Conservation (phyloP, 305 asterid species). For the Solanum hybrid region DNA sequence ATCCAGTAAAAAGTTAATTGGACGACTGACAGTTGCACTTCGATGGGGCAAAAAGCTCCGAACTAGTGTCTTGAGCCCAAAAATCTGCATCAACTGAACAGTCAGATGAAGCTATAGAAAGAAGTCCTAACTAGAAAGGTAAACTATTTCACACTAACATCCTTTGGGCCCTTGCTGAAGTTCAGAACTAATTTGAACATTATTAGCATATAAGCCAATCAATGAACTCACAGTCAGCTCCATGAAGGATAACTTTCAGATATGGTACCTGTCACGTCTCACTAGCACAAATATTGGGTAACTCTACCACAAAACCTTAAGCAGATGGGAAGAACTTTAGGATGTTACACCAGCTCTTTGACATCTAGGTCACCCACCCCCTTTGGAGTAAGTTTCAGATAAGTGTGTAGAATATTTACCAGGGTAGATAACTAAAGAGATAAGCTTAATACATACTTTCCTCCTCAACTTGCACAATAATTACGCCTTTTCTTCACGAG, state of each 20-base stretch:
- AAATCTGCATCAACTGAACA: conserved; percentile 41
- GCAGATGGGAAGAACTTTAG: background rate
- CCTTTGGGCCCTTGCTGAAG: background rate
- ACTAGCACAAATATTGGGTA: background rate
- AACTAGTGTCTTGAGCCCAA: conserved; percentile 77
- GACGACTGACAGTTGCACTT: conserved; percentile 29
- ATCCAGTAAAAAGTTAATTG: conserved; percentile 48
- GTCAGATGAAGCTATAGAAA: background rate
- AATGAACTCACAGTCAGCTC: conserved; percentile 1
- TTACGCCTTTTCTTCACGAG: background rate
- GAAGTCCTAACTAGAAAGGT: background rate
- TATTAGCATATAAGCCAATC: background rate
- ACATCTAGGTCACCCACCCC: background rate
- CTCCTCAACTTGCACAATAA: background rate
- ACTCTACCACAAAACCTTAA: background rate
- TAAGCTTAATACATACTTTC: background rate
- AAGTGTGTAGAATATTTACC: background rate
- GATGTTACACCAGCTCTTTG: background rate
- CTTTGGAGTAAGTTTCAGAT: background rate
- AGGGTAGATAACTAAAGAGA: background rate
- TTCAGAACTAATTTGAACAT: background rate
- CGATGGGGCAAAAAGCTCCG: conserved; percentile 66
- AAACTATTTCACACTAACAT: background rate
- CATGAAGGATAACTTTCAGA: background rate
- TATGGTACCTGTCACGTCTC: background rate